A percentile compares a stretch with the other conserved stretches of the same genome.
Conservation (phyloP, 2,329 filamentous ascomycete genomes). For the Paecilomyces niveus region DNA sequence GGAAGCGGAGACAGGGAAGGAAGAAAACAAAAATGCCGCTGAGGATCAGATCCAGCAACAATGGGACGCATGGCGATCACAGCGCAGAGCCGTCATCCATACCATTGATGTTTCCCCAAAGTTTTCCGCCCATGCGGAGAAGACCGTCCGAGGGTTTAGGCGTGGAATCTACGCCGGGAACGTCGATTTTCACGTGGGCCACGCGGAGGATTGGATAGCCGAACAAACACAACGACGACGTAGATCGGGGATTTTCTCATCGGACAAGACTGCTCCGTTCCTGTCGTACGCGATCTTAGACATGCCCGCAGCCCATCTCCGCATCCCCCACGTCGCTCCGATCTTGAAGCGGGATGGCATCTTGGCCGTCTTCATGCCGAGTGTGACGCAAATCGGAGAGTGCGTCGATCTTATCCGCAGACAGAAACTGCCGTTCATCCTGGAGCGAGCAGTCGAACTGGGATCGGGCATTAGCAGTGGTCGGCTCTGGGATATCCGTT, state of each 20-base stretch:
- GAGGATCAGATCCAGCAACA: constrained; percentile 21
- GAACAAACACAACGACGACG: constrained; percentile 39
- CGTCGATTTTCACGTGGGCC: constrained; percentile 66
- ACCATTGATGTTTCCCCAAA: constrained; percentile 60
- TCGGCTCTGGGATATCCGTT: constrained; percentile 41
- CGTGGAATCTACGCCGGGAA: constrained; percentile 62
- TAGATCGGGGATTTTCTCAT: constrained; percentile 10
- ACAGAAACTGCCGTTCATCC: constrained; percentile 46
- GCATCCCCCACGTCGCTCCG: constrained; percentile 37
- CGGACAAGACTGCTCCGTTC: constrained; percentile 46
- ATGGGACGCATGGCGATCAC: constrained; percentile 41
- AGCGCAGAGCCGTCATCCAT: constrained; percentile 64
- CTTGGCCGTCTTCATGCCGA: constrained; percentile 67
- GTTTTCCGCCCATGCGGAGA: constrained; percentile 58
- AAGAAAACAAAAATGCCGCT: constrained; percentile 6
- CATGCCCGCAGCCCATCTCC: constrained; percentile 56
- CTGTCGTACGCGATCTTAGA: constrained; percentile 67
- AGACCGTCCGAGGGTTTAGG: constrained; percentile 60
- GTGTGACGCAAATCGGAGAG: constrained; percentile 67
- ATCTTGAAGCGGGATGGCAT: constrained; percentile 58
- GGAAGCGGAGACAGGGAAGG: constrained; percentile 12
- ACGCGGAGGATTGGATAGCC: constrained; percentile 57
- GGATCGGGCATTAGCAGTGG: constrained; percentile 40
- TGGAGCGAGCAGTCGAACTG: constrained; percentile 40
- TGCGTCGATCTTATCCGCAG: constrained; percentile 52